Conservation (phyloP, 2,329 filamentous ascomycete species). For the Diplodia corticola region DNA sequence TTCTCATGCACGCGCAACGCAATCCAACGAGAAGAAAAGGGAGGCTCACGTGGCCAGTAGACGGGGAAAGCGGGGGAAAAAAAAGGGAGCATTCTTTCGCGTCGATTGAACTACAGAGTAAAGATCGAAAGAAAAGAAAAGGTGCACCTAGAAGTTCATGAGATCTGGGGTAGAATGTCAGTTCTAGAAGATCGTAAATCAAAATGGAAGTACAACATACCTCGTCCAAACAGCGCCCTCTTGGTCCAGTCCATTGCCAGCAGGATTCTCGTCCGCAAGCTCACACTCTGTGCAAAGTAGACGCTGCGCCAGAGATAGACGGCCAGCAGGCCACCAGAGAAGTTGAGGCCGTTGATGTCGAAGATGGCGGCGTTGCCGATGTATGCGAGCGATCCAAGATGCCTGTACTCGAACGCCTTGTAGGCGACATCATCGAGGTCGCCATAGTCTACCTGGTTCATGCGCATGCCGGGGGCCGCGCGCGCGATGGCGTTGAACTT, state of each 20-base stretch:
- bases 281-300: constrained; percentile 97
- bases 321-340: constrained; percentile 82
- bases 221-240: constrained; percentile 90
- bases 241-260: constrained; percentile 99
- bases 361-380: constrained; percentile 96
- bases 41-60: not conserved
- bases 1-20: not conserved
- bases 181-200: not conserved
- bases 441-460: constrained; percentile 82
- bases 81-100: not conserved
- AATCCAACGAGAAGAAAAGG: not conserved
- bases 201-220: constrained; percentile 56
- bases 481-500: constrained; percentile 93
- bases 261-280: constrained; percentile 80
- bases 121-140: not conserved
- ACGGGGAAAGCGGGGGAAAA: not conserved
- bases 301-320: constrained; percentile 96
- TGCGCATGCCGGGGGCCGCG: constrained; percentile 69
- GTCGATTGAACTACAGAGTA: not conserved
- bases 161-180: constrained; percentile 29
- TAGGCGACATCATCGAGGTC: constrained; percentile 91
- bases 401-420: constrained; percentile 90
- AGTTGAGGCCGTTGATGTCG: constrained; percentile 76
- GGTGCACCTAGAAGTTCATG: constrained; percentile 34
- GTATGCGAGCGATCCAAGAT: constrained; percentile 90